Base-by-base conservation (phyloP, 129 eudicot species). In the Solidago caesia region DNA sequence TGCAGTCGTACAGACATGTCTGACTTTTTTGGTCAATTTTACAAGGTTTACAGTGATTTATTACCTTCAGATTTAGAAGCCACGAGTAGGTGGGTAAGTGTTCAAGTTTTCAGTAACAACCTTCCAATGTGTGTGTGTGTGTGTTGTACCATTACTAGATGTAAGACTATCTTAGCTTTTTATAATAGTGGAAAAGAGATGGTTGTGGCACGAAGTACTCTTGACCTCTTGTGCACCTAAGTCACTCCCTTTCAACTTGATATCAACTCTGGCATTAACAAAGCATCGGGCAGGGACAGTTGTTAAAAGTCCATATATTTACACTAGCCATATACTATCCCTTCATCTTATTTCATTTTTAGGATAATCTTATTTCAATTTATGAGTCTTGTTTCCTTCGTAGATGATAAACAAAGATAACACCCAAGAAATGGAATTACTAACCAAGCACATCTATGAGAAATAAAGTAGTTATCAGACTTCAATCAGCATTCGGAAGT, bases 1-100 rank as follows among this genome's bases (percentile, higher is more conserved):
- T 12, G 16, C 57, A 51, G 15, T 51, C 66, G 15, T 8, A 27
- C 58, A 52, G 26, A 42, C 70, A 65, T 44, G 44, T 66, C 44
- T 66, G 71, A 66, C 67, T 62, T 62, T 62, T 29, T 7, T 48
- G 53, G 53, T 48, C 53, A 48, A 48, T 13, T 13, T 53, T 15
- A 53, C 60, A 48, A 48, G 39, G 2, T 29, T 29, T 29, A 29
- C 2, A 29, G 39, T 1, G 39, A 29, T 29, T 29, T 29, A 29
- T 29, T 29, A 29, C 2, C 1, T 29, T 29, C 39, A 29, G 39
- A 29, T 29, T 29, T 2, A 4, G 58, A 52, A 52, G 58, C 13
- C 58, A 12, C 15, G 13, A 52, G 58, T 52, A 16, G 59, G 27
- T 15, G 7, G 39, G 39, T 29, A 2, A 29, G 39, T 29, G 39